Evolutionary conservation across 1,284 basidiomycete genomes (phyloP).

Genomic region (Polyporus tsugae): DNA sequence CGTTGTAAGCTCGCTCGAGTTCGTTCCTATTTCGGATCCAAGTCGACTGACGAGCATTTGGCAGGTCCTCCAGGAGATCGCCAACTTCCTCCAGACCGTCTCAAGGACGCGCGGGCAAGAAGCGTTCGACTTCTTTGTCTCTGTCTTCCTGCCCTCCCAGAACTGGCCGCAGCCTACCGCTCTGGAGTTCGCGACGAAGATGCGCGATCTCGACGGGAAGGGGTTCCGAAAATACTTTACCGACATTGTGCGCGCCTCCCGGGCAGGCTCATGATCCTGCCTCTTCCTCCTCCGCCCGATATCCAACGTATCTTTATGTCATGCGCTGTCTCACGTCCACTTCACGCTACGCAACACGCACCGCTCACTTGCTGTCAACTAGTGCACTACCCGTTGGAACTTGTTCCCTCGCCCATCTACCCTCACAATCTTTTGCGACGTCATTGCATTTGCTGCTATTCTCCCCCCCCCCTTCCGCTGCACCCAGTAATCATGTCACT

Average conservation of each 20-base stretch:
- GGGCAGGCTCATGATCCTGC: slow-evolving; percentile 55
- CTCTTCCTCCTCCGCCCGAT: not conserved
- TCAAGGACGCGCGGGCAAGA: slow-evolving; percentile 85
- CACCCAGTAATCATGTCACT: slow-evolving; percentile 25
- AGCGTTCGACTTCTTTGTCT: slow-evolving; percentile 83
- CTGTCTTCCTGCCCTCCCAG: slow-evolving; percentile 88
- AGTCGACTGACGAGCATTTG: slow-evolving; percentile 1
- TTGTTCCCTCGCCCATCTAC: slow-evolving; percentile 21
- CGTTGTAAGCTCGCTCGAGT: slow-evolving; percentile 65
- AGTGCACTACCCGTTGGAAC: slow-evolving; percentile 21
- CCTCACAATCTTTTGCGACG: slow-evolving; percentile 26
- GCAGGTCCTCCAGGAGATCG: slow-evolving; percentile 90
- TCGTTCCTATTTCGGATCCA: slow-evolving; percentile 17
- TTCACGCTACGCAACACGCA: slow-evolving; percentile 20
- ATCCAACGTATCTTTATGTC: slow-evolving; percentile 26
- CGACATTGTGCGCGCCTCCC: slow-evolving; percentile 81
- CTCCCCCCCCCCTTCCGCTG: slow-evolving; percentile 11
- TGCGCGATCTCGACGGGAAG: slow-evolving; percentile 83
- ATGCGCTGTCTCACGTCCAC: slow-evolving; percentile 15
- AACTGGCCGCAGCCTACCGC: slow-evolving; percentile 86
- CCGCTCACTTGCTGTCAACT: slow-evolving; percentile 26
- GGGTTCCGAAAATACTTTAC: slow-evolving; percentile 90
- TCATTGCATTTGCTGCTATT: slow-evolving; percentile 27
- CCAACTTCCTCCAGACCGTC: slow-evolving; percentile 84
- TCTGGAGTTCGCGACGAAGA: slow-evolving; percentile 80